Conservation (phyloP, 768 basidiomycete species). For the Mycena vitilis region DNA sequence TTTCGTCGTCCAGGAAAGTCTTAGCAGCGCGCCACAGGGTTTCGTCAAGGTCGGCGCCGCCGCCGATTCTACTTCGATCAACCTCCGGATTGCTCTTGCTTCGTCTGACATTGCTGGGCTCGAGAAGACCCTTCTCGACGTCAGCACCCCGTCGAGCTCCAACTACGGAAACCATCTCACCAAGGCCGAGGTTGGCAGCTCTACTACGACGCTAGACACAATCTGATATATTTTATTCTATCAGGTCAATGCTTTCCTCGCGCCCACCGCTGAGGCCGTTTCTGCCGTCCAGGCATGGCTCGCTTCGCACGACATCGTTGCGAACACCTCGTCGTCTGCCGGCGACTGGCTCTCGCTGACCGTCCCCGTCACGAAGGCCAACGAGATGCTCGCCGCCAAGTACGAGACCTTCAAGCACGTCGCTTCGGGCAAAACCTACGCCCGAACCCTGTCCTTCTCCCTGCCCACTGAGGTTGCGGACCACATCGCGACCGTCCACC, state of each 20-base stretch:
- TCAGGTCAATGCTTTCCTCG: conserved; percentile 34
- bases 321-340: conserved; percentile 49
- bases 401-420: conserved; percentile 50
- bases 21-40: conserved; percentile 44
- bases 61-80: conserved; percentile 42
- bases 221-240: conserved; percentile 26
- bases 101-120: conserved; percentile 43
- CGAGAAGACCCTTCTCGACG: conserved; percentile 48
- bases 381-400: conserved; percentile 47
- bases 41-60: conserved; percentile 47
- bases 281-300: conserved; percentile 57
- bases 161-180: conserved; percentile 45
- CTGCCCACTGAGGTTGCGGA: conserved; percentile 45
- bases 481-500: conserved; percentile 49
- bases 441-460: conserved; percentile 51
- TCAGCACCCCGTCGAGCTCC: conserved; percentile 46
- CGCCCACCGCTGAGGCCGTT: conserved; percentile 24
- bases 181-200: conserved; percentile 50
- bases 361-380: conserved; percentile 47
- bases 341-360: conserved; percentile 50
- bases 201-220: conserved; percentile 36
- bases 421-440: conserved; percentile 39
- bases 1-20: conserved; percentile 24
- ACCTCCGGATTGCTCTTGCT: conserved; percentile 52
- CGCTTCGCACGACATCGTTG: conserved; percentile 46